Conservation (phyloP, 2,329 filamentous ascomycete genomes). For the Cercospora sp. region DNA sequence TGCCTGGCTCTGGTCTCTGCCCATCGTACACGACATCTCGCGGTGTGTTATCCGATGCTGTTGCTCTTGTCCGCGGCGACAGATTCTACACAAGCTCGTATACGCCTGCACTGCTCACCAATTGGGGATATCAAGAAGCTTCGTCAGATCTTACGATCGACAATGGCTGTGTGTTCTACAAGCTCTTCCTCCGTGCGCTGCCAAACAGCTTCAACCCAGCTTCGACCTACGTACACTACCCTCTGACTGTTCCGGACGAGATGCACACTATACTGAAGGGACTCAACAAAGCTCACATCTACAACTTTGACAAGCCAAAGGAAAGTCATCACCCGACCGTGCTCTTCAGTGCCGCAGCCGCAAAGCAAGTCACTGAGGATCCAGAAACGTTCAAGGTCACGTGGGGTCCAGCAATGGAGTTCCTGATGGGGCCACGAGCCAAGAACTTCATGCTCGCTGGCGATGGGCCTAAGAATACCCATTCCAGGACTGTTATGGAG, state of each 20-base stretch:
- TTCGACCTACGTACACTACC: slow-evolving; percentile 54
- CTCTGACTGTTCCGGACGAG: slow-evolving; percentile 50
- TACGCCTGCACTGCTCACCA: slow-evolving; percentile 40
- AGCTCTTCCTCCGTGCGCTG: slow-evolving; percentile 53
- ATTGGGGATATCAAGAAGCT: slow-evolving; percentile 52
- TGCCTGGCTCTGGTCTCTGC: slow-evolving; percentile 55
- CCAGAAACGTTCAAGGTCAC: slow-evolving; percentile 49
- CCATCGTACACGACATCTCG: slow-evolving; percentile 56
- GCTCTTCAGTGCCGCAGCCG: slow-evolving; percentile 49
- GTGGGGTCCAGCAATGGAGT: slow-evolving; percentile 49
- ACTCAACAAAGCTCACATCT: slow-evolving; percentile 45
- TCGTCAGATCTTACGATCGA: slow-evolving; percentile 47
- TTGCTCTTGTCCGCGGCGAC: slow-evolving; percentile 60
- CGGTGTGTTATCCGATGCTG: slow-evolving; percentile 61
- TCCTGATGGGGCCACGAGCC: slow-evolving; percentile 46
- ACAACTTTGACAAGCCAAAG: slow-evolving; percentile 40
- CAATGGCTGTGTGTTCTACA: slow-evolving; percentile 54
- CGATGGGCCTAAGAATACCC: slow-evolving; percentile 44
- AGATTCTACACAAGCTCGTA: slow-evolving; percentile 56
- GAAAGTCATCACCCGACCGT: slow-evolving; percentile 40
- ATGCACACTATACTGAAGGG: slow-evolving; percentile 47
- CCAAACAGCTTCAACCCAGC: slow-evolving; percentile 51
- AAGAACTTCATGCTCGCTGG: slow-evolving; percentile 52
- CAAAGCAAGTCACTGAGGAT: slow-evolving; percentile 46
- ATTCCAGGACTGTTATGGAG: slow-evolving; percentile 47